phyloP scores from a whole-genome alignment of 2,329 filamentous ascomycete genomes.

The Scedosporium minutisporum region DNA sequence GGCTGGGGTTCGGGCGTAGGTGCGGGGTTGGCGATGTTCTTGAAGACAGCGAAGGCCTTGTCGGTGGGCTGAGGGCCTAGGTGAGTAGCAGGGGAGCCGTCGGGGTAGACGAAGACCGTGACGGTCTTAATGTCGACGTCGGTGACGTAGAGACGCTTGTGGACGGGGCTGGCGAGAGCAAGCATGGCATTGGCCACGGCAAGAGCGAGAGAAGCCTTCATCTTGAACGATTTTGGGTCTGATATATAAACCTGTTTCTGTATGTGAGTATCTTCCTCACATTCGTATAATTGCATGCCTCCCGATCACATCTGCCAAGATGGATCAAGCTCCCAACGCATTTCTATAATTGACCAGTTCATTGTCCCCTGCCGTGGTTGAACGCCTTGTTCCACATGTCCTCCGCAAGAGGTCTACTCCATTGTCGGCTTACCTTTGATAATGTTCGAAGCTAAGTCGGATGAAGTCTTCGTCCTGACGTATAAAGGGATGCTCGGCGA shows the following conservation, averaged over 20 bases:
- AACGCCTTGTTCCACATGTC: neutral
- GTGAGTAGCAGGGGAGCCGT: constrained; percentile 13
- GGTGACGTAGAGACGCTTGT: constrained; percentile 30
- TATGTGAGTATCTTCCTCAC: neutral
- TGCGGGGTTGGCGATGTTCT: constrained; percentile 10
- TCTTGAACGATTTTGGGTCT: constrained; percentile 21
- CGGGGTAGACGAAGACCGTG: constrained; percentile 19
- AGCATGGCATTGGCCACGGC: constrained; percentile 34
- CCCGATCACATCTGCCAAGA: too few species aligned
- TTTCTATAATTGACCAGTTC: neutral
- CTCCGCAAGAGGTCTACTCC: neutral
- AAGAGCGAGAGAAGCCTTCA: constrained; percentile 41
- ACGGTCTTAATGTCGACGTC: constrained; percentile 31
- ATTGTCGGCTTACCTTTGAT: neutral
- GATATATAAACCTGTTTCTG: neutral
- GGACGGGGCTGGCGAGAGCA: constrained; percentile 33
- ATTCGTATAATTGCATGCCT: too few species aligned
- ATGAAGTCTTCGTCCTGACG: neutral
- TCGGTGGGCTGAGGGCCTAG: constrained; percentile 7
- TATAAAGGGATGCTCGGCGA: neutral
- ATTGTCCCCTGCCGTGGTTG: neutral
- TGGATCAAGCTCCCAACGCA: too few species aligned
- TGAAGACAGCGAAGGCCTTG: constrained; percentile 18
- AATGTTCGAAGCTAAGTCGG: neutral
- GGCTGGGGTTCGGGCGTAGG: constrained; percentile 9